A percentile compares a stretch with the other conserved stretches of the same genome.
phyloP scores from a whole-genome alignment of 1,284 basidiomycete genomes.

The Rhodotorula sp. region DNA sequence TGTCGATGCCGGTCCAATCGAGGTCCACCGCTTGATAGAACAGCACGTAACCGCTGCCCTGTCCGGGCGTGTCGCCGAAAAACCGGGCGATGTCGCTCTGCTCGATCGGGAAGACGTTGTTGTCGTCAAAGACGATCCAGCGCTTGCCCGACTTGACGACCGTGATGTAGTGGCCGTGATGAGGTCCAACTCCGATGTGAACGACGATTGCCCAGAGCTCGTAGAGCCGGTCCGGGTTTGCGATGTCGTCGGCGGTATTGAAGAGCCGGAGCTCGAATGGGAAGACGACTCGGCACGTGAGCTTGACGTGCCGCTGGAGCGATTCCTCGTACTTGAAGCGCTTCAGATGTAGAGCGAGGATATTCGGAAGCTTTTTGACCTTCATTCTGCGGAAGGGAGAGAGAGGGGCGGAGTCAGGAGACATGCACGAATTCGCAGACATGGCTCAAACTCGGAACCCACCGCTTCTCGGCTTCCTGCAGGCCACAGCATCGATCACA shows the following conservation, averaged over 20 bases:
- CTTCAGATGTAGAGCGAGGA: constrained; percentile 92
- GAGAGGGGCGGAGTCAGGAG: neutral
- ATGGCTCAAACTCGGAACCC: constrained; percentile 44
- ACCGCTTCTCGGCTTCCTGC: constrained; percentile 97
- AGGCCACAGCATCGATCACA: constrained; percentile 95
- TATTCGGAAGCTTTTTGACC: constrained; percentile 90
- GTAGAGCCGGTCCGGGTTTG: constrained; percentile 81
- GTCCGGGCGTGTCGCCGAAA: constrained; percentile 78
- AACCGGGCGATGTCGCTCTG: constrained; percentile 89
- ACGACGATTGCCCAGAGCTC: constrained; percentile 94
- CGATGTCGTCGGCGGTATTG: constrained; percentile 92
- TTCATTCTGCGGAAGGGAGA: constrained; percentile 74
- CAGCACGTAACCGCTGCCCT: constrained; percentile 91
- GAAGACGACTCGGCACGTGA: constrained; percentile 93
- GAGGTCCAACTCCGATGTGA: constrained; percentile 92
- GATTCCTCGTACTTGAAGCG: constrained; percentile 97
- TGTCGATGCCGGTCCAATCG: constrained; percentile 24
- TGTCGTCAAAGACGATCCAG: constrained; percentile 96
- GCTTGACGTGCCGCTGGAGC: constrained; percentile 82
- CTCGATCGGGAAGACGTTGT: constrained; percentile 80
- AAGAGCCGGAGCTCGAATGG: constrained; percentile 90
- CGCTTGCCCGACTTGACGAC: constrained; percentile 77
- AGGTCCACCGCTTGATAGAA: constrained; percentile 91
- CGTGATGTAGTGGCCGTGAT: constrained; percentile 96
- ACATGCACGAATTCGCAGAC: no score